A percentile compares a stretch with the other conserved stretches of the same genome.
These are phyloP conservation scores for Angophora floribunda DNA, from an alignment of 345 rosid species.

Conservation along the genomic window DNA sequence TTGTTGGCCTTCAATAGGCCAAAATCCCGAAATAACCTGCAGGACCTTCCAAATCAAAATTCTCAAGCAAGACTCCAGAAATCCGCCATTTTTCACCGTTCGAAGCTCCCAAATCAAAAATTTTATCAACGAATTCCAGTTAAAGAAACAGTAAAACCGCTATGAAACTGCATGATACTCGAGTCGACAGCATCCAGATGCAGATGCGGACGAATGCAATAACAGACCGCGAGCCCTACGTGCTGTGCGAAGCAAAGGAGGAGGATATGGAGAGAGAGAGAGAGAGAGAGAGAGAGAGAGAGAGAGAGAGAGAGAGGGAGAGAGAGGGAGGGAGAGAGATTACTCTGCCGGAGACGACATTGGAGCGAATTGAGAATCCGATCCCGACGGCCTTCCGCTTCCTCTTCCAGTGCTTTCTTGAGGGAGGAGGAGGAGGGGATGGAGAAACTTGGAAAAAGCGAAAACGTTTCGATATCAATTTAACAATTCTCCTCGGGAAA, in stretches of 20 bases:
- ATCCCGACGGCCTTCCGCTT: background rate
- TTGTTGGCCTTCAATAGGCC: background rate
- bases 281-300: background rate
- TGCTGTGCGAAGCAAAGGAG: background rate
- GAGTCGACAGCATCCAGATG: background rate
- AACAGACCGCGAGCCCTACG: background rate
- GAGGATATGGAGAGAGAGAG: background rate
- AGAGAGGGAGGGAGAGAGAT: background rate
- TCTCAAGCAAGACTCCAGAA: background rate
- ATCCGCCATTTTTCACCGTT: background rate
- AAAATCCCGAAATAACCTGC: background rate
- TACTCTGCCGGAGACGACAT: constrained; percentile 33
- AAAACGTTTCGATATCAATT: background rate
- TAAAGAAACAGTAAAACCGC: background rate
- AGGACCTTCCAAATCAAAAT: background rate
- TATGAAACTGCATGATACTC: background rate
- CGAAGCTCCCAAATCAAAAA: background rate
- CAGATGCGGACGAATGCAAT: background rate
- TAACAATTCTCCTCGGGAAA: background rate
- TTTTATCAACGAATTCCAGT: background rate
- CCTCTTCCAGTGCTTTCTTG: background rate
- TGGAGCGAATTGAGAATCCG: background rate
- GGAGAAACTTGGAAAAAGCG: background rate
- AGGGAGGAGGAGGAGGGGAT: background rate
- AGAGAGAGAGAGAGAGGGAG: background rate